Evolutionary conservation across 495 filamentous ascomycete genomes (phyloP).

Genomic region (Neurospora cerealis): DNA sequence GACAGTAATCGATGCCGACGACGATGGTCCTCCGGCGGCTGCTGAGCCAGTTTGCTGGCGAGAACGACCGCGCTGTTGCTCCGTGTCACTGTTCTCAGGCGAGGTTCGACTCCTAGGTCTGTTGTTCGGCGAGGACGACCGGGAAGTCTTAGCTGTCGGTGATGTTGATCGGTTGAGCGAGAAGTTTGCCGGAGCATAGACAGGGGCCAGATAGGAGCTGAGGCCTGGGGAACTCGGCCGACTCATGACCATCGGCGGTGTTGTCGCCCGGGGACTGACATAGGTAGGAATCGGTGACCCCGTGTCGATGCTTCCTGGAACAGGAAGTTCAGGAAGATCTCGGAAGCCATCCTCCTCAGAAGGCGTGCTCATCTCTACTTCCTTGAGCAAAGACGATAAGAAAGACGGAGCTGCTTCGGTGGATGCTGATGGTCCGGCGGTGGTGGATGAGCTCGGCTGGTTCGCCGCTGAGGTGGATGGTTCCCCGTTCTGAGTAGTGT

Average conservation of each 20-base stretch:
- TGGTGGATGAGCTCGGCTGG: constrained; percentile 7
- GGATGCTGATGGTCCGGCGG: constrained; percentile 10
- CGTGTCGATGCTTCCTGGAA: constrained; percentile 6
- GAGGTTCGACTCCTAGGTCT: constrained; percentile 15
- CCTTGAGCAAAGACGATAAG: constrained; percentile 71
- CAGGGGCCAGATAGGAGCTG: constrained; percentile 52
- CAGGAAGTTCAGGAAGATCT: constrained; percentile 55
- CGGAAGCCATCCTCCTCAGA: constrained; percentile 45
- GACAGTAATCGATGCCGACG: neutral
- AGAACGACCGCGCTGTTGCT: constrained; percentile 20
- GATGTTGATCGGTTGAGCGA: constrained; percentile 41
- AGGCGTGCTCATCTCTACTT: constrained; percentile 64
- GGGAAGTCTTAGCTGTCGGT: constrained; percentile 18
- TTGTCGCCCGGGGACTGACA: constrained; percentile 64
- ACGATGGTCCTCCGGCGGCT: neutral
- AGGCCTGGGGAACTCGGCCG: constrained; percentile 60
- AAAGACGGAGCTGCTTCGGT: constrained; percentile 49
- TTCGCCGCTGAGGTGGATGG: constrained; percentile 20
- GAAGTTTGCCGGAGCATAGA: constrained; percentile 50
- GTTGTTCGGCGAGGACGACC: constrained; percentile 15
- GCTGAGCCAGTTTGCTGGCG: neutral
- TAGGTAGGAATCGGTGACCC: constrained; percentile 58
- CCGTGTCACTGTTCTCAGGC: constrained; percentile 37
- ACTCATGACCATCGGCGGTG: constrained; percentile 51
- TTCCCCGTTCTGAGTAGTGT: constrained; percentile 24